Percentiles rank a stretch among this genome's conserved stretches.
Evolutionary conservation across 2,329 filamentous ascomycete genomes (phyloP).

Genomic region (Botryosphaeria dothidea): DNA sequence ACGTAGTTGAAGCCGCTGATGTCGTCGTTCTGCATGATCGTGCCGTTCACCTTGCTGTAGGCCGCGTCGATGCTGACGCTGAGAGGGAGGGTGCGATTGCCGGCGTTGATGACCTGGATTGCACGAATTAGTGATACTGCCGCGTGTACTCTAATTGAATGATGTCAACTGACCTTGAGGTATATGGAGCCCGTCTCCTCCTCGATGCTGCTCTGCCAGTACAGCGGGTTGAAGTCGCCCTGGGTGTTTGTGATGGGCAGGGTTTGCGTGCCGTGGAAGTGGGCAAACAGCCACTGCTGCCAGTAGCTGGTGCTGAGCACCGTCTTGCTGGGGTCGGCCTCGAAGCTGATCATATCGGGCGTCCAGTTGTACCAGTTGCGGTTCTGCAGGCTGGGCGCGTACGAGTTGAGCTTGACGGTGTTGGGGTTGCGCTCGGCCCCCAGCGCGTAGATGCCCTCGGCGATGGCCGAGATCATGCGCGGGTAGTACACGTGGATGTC

Average conservation of each 20-base stretch:
- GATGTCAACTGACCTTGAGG: conserved; percentile 23
- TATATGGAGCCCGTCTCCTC: conserved; percentile 20
- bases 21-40: conserved; percentile 26
- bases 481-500: conserved; percentile 30
- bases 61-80: conserved; percentile 24
- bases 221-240: conserved; percentile 33
- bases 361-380: conserved; percentile 36
- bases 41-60: conserved; percentile 29
- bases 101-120: conserved; percentile 27
- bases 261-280: conserved; percentile 30
- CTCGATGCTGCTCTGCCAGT: conserved; percentile 32
- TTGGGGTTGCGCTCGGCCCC: conserved; percentile 32
- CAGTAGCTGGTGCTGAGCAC: conserved; percentile 34
- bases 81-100: conserved; percentile 25
- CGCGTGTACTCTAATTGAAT: no score
- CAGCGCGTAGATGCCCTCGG: conserved; percentile 32
- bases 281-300: conserved; percentile 32
- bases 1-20: conserved; percentile 29
- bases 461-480: conserved; percentile 29
- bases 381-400: conserved; percentile 34
- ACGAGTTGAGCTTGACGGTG: conserved; percentile 29
- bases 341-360: conserved; percentile 34
- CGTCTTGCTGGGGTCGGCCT: conserved; percentile 31
- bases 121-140: not conserved
- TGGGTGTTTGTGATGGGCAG: conserved; percentile 29